These are phyloP conservation scores for Tricholomella constricta DNA, from an alignment of 768 basidiomycete genomes.

Conservation along the genomic window DNA sequence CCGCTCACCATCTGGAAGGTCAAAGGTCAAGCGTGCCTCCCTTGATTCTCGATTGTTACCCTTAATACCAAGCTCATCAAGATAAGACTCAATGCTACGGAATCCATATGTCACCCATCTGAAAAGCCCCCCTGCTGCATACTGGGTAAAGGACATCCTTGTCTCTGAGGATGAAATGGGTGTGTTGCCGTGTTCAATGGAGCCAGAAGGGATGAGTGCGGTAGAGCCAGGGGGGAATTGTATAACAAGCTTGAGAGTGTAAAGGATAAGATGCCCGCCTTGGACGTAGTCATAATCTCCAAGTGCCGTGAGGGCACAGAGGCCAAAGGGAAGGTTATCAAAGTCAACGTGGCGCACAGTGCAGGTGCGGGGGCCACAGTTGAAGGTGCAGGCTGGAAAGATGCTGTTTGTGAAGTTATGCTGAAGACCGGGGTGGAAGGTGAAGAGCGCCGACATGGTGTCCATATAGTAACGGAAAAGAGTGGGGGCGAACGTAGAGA, in stretches of 20 bases:
- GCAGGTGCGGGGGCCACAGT: constrained; percentile 8
- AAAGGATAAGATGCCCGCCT: constrained; percentile 23
- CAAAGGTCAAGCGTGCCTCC: neutral
- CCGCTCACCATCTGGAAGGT: no score
- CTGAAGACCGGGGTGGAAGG: neutral
- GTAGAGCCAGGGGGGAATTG: constrained; percentile 14
- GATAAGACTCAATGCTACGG: neutral
- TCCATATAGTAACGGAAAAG: neutral
- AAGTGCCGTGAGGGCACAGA: constrained; percentile 17
- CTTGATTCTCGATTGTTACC: neutral
- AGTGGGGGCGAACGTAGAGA: neutral
- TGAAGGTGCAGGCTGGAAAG: neutral
- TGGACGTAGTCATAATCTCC: constrained; percentile 6
- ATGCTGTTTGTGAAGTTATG: neutral
- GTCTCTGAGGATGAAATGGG: constrained; percentile 11
- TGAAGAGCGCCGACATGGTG: neutral
- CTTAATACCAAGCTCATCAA: neutral
- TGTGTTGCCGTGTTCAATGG: constrained; percentile 16
- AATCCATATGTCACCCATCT: constrained; percentile 23
- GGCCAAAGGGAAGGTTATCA: constrained; percentile 5
- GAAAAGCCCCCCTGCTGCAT: constrained; percentile 22
- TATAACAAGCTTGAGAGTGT: constrained; percentile 15
- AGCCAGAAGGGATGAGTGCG: constrained; percentile 20
- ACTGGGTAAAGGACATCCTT: constrained; percentile 21
- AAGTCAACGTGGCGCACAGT: constrained; percentile 12